Percentiles rank a stretch among this genome's conserved stretches.
Conservation (phyloP, 306 rosid genomes). For the Cucurbita ficifolia region DNA sequence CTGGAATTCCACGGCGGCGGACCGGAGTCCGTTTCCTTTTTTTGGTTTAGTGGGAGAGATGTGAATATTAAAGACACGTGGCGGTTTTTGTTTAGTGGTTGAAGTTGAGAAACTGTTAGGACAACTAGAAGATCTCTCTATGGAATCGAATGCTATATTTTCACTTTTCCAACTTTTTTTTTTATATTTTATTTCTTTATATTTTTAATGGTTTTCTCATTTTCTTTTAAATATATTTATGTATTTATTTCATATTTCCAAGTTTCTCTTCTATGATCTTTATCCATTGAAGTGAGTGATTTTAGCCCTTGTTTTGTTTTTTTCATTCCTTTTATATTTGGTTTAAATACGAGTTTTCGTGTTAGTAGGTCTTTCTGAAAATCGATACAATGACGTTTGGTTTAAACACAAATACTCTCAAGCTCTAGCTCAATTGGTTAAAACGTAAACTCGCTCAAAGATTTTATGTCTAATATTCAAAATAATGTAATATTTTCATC, state of each 20-base stretch:
- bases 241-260: neutral
- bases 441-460: too few relatives aligned
- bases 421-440: too few relatives aligned
- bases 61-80: conserved; percentile 1
- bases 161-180: neutral
- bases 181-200: neutral
- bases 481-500: neutral
- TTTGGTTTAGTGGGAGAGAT: neutral
- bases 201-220: neutral
- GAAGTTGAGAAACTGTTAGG: neutral
- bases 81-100: neutral
- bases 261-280: neutral
- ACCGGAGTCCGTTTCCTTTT: neutral
- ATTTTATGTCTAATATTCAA: neutral
- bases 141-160: neutral
- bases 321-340: too few relatives aligned
- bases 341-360: too few relatives aligned
- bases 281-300: neutral
- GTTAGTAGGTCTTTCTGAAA: neutral
- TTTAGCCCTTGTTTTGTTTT: neutral
- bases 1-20: neutral
- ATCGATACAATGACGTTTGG: neutral
- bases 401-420: neutral
- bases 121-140: neutral
- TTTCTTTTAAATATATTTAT: too few relatives aligned